Evolutionary conservation across 108 stramenopile species (phyloP).

Genomic region (Mayamaea pseudoterrestris): DNA sequence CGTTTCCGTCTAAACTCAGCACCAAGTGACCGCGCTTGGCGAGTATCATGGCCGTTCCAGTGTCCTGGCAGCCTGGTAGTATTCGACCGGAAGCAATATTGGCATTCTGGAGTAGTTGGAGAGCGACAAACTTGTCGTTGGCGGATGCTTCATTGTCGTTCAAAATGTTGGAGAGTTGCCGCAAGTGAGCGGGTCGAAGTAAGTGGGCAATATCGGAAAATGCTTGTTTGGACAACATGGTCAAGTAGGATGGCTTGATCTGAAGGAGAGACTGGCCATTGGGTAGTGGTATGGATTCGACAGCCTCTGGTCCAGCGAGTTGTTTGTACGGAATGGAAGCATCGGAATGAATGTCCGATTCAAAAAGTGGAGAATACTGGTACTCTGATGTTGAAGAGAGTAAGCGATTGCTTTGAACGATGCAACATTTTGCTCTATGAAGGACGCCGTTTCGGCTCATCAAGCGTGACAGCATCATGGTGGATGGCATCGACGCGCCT

Average conservation of each 20-base stretch:
- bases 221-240: slow-evolving; percentile 47
- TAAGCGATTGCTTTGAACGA: too few species aligned
- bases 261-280: slow-evolving; percentile 45
- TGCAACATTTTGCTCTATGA: too few species aligned
- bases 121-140: slow-evolving; percentile 91
- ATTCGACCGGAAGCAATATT: slow-evolving; percentile 86
- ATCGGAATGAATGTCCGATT: slow-evolving; percentile 27
- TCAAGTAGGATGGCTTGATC: slow-evolving; percentile 35
- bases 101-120: slow-evolving; percentile 93
- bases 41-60: slow-evolving; percentile 91
- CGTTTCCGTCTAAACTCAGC: slow-evolving; percentile 90
- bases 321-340: slow-evolving; percentile 39
- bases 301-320: slow-evolving; percentile 36
- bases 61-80: slow-evolving; percentile 93
- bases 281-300: slow-evolving; percentile 24
- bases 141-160: slow-evolving; percentile 90
- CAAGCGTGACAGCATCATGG: too few species aligned
- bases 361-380: slow-evolving; percentile 52
- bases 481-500: too few species aligned
- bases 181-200: slow-evolving; percentile 82
- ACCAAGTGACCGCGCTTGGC: slow-evolving; percentile 87
- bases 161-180: slow-evolving; percentile 84
- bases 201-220: slow-evolving; percentile 91
- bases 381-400: background rate
- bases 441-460: too few species aligned